Percentiles rank a stretch among this genome's conserved stretches.
Conservation (phyloP, 345 rosid genomes). For the Citrus glauca region DNA sequence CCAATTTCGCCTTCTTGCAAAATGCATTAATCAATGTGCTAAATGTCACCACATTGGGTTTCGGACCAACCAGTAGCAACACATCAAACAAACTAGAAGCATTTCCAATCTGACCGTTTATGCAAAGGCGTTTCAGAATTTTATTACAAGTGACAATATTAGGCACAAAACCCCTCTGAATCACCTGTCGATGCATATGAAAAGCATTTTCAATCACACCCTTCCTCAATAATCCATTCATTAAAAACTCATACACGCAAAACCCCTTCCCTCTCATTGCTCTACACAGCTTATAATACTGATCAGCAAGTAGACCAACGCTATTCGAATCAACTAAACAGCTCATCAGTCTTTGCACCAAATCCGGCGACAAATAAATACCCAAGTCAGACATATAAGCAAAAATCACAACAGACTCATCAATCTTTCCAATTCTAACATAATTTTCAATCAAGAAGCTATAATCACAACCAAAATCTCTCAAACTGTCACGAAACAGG, state of each 20-base stretch:
- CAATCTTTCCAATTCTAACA: conserved; percentile 30
- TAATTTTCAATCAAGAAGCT: conserved; percentile 38
- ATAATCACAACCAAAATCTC: conserved; percentile 12
- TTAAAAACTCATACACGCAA: conserved; percentile 30
- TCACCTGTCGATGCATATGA: conserved; percentile 27
- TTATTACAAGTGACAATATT: conserved; percentile 45
- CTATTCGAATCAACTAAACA: conserved; percentile 26
- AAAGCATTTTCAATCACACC: conserved; percentile 36
- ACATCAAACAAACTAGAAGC: conserved; percentile 30
- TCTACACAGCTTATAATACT: conserved; percentile 28
- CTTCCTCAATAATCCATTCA: conserved; percentile 35
- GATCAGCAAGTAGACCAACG: conserved; percentile 26
- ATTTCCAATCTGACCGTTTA: conserved; percentile 18
- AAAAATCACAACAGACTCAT: conserved; percentile 24
- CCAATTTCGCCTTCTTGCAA: conserved; percentile 38
- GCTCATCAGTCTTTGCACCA: conserved; percentile 25
- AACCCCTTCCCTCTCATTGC: conserved; percentile 4
- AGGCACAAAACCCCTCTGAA: conserved; percentile 26
- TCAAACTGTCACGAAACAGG: conserved; percentile 3
- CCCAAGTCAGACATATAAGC: conserved; percentile 17
- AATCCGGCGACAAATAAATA: conserved; percentile 12
- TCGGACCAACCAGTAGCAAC: conserved; percentile 38
- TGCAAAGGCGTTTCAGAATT: conserved; percentile 31
- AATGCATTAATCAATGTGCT: conserved; percentile 41
- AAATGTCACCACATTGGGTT: conserved; percentile 44